Percentiles rank a stretch among this genome's conserved stretches.
These are phyloP conservation scores for Echites panduratus DNA, from an alignment of 257 asterid species.

Conservation along the genomic window DNA sequence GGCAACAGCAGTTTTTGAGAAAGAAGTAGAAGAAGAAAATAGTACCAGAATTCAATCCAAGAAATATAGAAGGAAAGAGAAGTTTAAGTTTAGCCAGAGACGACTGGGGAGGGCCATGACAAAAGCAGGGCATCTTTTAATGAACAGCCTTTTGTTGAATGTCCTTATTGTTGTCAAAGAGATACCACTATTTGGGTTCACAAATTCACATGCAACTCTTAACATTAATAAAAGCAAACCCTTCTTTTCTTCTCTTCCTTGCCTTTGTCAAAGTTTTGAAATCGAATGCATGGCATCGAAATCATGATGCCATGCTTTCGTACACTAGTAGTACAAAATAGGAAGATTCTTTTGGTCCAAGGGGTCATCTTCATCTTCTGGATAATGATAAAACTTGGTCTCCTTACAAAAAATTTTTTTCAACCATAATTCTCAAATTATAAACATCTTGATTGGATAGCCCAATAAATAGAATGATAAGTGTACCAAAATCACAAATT, in stretches of 20 bases:
- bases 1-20: neutral
- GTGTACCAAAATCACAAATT: too few species aligned
- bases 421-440: too few species aligned
- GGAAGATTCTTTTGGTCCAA: neutral
- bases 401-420: neutral
- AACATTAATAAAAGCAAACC: neutral
- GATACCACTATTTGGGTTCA: too few species aligned
- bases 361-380: neutral
- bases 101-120: neutral
- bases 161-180: constrained; percentile 2
- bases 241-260: too few species aligned
- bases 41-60: neutral
- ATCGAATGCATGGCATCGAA: too few species aligned
- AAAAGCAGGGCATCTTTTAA: neutral
- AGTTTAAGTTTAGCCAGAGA: neutral
- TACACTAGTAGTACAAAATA: neutral
- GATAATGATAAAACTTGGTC: neutral
- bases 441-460: too few species aligned
- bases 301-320: constrained; percentile 11
- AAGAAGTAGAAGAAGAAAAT: neutral
- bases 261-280: neutral
- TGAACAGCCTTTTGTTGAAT: too few species aligned
- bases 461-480: too few species aligned
- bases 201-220: neutral
- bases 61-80: neutral